Evolutionary conservation across 2,329 filamentous ascomycete genomes (phyloP), one percentile per base, ranked within the genome.

Genomic region (Hypoxylon sp.): DNA sequence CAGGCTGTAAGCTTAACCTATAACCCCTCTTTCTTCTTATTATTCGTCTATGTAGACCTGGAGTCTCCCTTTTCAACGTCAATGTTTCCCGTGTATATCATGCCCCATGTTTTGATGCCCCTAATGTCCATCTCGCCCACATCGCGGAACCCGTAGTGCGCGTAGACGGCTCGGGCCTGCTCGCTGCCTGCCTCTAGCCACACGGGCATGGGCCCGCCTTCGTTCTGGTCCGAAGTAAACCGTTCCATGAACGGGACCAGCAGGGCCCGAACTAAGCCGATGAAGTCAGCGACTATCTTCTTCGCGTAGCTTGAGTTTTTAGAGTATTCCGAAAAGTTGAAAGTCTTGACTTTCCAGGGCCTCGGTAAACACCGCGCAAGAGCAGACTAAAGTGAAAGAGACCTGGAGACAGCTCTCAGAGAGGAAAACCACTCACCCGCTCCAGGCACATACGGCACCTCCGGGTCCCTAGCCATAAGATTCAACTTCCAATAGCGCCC

Each of bases 401-500:
- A 33, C 11, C 18, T 38, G 15, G 4, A 38, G 15, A 9, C 15
- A 21, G 4, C 9, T 10, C n/a, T n/a, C n/a, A n/a, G n/a, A 38
- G 4, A 20, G n/a, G 33, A 17, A 48, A 15, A 21, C 15, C 3
- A 61, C 58, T 58, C 17, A 61, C 58, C 58, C 48, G 62, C 62
- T 13, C 60, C 58, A 2, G 58, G 46, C 4, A 65, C 60, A 47
- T 64, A 58, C 40, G 47, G 45, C 48, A 55, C 43, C 40, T 1
- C 58, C 13, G 60, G 62, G 40, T 65, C 62, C 51, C 62, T 51
- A 48, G 60, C 62, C 60, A 65, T 60, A 20, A 67, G 55, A n/a
- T 54, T 60, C 40, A 67, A 47, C 33, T 65, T 58, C 64, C 62
- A 65, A 35, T 54, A 62, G 15, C 53, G 26, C 7, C 62, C 64